phyloP scores from a whole-genome alignment of 2,329 filamentous ascomycete species.

The Diaporthe caulivora region DNA sequence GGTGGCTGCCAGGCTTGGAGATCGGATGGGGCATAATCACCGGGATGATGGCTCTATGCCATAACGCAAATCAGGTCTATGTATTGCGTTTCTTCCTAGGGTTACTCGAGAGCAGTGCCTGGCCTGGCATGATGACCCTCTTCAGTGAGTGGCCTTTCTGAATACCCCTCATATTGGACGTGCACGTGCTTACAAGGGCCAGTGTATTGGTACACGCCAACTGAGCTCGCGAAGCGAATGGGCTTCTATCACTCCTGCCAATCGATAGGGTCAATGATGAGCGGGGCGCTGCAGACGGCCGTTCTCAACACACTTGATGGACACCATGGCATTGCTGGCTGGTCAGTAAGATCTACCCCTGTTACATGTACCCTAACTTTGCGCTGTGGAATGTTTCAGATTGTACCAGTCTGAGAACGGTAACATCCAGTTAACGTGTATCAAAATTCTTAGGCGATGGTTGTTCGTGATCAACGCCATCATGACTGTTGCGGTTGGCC shows the following conservation, averaged over 20 bases:
- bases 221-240: conserved; percentile 63
- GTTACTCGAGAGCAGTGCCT: conserved; percentile 54
- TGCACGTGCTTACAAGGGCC: conserved; percentile 27
- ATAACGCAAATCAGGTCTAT: conserved; percentile 52
- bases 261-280: conserved; percentile 64
- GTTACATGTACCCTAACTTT: too few species aligned
- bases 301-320: conserved; percentile 65
- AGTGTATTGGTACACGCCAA: conserved; percentile 58
- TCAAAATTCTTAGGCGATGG: too few species aligned
- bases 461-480: conserved; percentile 69
- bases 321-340: conserved; percentile 59
- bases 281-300: conserved; percentile 65
- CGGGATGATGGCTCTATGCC: conserved; percentile 48
- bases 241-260: conserved; percentile 67
- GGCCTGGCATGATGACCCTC: conserved; percentile 59
- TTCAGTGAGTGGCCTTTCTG: conserved; percentile 47
- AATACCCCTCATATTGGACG: conserved; percentile 37
- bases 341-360: too few species aligned
- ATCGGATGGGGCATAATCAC: conserved; percentile 51
- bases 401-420: too few species aligned
- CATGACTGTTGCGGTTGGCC: conserved; percentile 65
- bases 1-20: conserved; percentile 51
- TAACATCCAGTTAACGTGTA: too few species aligned
- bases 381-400: too few species aligned
- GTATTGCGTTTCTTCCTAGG: conserved; percentile 55